Conservation (phyloP, 805 yeast genomes). For the Metschnikowia matae region DNA sequence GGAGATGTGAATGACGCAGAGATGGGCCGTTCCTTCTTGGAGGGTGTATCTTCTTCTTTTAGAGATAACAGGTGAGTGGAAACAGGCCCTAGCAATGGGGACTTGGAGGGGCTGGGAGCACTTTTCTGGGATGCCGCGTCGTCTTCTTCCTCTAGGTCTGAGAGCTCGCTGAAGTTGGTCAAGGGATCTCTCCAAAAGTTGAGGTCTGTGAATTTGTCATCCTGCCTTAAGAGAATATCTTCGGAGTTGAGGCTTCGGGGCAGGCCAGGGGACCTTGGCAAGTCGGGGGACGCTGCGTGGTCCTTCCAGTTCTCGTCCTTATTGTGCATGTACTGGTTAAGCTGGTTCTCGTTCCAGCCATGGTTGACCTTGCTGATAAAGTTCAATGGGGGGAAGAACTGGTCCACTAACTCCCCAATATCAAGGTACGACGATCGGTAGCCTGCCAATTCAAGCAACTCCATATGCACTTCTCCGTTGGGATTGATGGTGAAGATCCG, state of each 20-base stretch:
- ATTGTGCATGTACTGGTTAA: slow-evolving; percentile 28
- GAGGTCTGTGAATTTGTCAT: slow-evolving; percentile 74
- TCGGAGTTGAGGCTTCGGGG: slow-evolving; percentile 20
- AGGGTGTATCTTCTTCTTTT: not conserved
- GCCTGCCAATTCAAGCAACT: slow-evolving; percentile 88
- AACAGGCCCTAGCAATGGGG: slow-evolving; percentile 4
- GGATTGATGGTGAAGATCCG: slow-evolving; percentile 94
- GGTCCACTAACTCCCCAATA: slow-evolving; percentile 93
- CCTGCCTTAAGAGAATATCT: slow-evolving; percentile 34
- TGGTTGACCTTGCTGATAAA: slow-evolving; percentile 29
- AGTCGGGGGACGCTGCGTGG: slow-evolving; percentile 17
- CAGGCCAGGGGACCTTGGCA: slow-evolving; percentile 20
- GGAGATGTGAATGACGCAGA: slow-evolving; percentile 40
- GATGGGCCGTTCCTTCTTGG: slow-evolving; percentile 26
- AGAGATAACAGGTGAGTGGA: slow-evolving; percentile 9
- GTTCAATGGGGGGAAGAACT: slow-evolving; percentile 82
- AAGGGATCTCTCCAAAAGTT: slow-evolving; percentile 91
- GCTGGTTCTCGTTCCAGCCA: slow-evolving; percentile 35
- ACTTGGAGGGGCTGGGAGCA: slow-evolving; percentile 6
- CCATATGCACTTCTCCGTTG: slow-evolving; percentile 97
- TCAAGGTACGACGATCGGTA: slow-evolving; percentile 81
- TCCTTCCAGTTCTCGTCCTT: slow-evolving; percentile 11
- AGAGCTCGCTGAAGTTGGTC: slow-evolving; percentile 54
- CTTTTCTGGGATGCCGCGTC: slow-evolving; percentile 16
- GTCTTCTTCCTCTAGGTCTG: slow-evolving; percentile 48